Conservation (phyloP, 768 basidiomycete species). For the Fomitopsis serialis region DNA sequence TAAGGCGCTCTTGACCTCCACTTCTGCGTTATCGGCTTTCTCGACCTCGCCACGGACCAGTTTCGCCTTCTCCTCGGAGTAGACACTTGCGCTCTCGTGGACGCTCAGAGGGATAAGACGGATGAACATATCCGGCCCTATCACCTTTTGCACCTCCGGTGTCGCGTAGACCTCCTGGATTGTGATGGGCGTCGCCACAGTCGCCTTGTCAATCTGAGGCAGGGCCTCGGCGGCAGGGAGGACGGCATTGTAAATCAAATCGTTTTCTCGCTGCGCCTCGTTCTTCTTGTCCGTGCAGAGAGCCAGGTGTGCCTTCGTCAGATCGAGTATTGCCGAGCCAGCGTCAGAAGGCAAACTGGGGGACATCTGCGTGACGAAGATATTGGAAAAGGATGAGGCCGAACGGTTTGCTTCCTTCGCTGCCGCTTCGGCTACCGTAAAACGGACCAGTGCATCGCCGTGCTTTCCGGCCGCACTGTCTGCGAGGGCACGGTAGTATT, state of each 20-base stretch:
- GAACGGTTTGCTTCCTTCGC: conserved; percentile 80
- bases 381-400: conserved; percentile 61
- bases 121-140: conserved; percentile 87
- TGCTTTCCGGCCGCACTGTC: conserved; percentile 75
- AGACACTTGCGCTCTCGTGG: conserved; percentile 93
- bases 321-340: conserved; percentile 70
- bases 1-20: conserved; percentile 69
- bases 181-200: conserved; percentile 76
- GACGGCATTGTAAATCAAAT: conserved; percentile 94
- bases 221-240: conserved; percentile 76
- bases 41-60: conserved; percentile 85
- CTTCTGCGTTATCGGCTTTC: conserved; percentile 78
- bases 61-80: conserved; percentile 99
- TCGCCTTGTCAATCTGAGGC: conserved; percentile 75
- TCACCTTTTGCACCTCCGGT: conserved; percentile 89
- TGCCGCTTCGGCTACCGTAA: conserved; percentile 66
- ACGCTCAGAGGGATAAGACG: conserved; percentile 88
- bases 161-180: conserved; percentile 93
- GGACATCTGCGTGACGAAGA: conserved; percentile 67
- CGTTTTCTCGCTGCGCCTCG: conserved; percentile 86
- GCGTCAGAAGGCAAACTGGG: conserved; percentile 87
- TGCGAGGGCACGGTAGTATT: conserved; percentile 80
- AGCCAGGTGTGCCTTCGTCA: conserved; percentile 77
- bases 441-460: conserved; percentile 80
- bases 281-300: conserved; percentile 69